Conservation (phyloP, 371 early-diverging fungal species). For the Catenaria anguillulae region DNA sequence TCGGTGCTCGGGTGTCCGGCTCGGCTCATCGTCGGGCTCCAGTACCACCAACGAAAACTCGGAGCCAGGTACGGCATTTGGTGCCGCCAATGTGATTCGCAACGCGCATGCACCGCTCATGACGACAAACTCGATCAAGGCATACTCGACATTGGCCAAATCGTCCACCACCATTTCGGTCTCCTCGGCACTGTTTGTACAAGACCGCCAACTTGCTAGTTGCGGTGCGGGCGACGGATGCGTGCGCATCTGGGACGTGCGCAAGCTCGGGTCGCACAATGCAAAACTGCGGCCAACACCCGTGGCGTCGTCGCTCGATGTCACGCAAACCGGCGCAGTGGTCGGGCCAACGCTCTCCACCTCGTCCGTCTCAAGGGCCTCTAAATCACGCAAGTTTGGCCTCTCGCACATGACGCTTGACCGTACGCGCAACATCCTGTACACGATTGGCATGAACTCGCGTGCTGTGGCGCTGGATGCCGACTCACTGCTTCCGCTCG, state of each 20-base stretch:
- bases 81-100: background rate
- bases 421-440: background rate
- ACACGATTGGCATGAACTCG: background rate
- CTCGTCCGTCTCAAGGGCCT: too few species aligned
- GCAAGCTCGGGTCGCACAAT: background rate
- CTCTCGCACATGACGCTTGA: background rate
- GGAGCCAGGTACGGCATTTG: too few species aligned
- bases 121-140: too few species aligned
- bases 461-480: background rate
- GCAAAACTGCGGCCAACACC: background rate
- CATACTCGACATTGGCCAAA: too few species aligned
- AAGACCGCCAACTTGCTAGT: background rate
- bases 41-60: too few species aligned
- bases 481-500: background rate
- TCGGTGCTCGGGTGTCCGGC: slow-evolving; percentile 18
- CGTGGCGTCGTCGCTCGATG: background rate
- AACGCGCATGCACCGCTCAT: background rate
- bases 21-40: too few species aligned
- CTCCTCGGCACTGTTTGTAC: background rate
- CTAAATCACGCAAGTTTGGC: background rate
- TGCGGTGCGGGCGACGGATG: background rate
- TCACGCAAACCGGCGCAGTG: background rate
- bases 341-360: too few species aligned
- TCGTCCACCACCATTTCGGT: background rate
- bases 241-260: background rate